Conservation (phyloP, 768 basidiomycete species). For the Sporobolomyces roseus region DNA sequence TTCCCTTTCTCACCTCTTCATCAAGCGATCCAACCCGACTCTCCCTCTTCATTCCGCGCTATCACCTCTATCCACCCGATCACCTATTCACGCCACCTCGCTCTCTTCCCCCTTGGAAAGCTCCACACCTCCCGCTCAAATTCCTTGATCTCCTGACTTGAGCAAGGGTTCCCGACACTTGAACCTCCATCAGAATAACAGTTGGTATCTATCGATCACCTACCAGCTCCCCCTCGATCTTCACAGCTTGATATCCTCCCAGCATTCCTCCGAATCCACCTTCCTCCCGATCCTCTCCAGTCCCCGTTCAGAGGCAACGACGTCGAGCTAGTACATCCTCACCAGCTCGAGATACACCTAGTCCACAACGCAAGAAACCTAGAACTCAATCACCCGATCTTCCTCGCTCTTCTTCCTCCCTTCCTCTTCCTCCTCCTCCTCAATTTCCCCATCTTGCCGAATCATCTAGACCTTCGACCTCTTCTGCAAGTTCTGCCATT, state of each 20-base stretch:
- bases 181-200: neutral
- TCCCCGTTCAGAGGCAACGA: neutral
- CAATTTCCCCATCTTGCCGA: neutral
- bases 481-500: no score
- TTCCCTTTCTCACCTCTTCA: no score
- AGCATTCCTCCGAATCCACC: constrained; percentile 2
- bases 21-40: no score
- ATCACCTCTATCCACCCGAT: neutral
- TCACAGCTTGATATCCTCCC: neutral
- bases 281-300: neutral
- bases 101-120: neutral
- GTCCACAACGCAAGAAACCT: constrained; percentile 8
- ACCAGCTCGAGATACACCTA: neutral
- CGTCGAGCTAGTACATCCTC: constrained; percentile 4
- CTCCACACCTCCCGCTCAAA: neutral
- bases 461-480: no score
- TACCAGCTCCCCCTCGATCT: neutral
- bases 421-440: neutral
- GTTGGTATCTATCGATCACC: neutral
- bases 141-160: constrained; percentile 9
- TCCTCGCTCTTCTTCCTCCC: neutral
- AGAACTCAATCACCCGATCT: neutral
- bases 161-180: neutral
- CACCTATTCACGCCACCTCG: neutral
- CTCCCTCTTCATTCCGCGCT: neutral